A percentile compares a stretch with the other conserved stretches of the same genome.
phyloP scores from a whole-genome alignment of 106 monocot genomes.

The Dendrobium huoshanense region DNA sequence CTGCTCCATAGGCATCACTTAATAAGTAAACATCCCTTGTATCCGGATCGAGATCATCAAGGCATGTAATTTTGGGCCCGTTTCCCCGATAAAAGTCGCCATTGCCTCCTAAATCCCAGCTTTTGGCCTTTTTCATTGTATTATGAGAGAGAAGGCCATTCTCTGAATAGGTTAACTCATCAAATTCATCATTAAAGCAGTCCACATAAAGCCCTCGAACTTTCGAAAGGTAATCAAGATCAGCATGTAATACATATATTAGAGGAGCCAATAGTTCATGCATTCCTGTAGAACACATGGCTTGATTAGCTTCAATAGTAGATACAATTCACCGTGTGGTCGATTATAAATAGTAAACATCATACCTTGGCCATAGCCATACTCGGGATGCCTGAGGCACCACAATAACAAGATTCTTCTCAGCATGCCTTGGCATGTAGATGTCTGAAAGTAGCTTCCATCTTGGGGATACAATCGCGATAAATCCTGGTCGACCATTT shows the following conservation, averaged over 20 bases:
- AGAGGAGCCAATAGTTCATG: constrained; percentile 87
- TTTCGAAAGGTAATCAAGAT: constrained; percentile 47
- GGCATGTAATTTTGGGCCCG: constrained; percentile 16
- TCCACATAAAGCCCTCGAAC: constrained; percentile 46
- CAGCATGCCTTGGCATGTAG: constrained; percentile 67
- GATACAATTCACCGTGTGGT: background rate
- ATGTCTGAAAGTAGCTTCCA: constrained; percentile 67
- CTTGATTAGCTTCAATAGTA: background rate
- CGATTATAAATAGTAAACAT: background rate
- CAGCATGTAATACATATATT: constrained; percentile 68
- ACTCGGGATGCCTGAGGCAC: constrained; percentile 74
- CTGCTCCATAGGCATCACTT: constrained; percentile 77
- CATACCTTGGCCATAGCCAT: constrained; percentile 75
- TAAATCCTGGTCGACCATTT: constrained; percentile 68
- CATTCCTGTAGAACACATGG: constrained; percentile 42
- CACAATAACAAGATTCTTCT: constrained; percentile 69
- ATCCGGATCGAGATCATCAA: constrained; percentile 55
- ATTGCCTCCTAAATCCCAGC: constrained; percentile 12
- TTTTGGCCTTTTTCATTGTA: constrained; percentile 18
- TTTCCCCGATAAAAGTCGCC: constrained; percentile 1
- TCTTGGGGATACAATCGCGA: constrained; percentile 80
- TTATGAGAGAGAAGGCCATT: constrained; percentile 27
- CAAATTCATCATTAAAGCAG: constrained; percentile 68
- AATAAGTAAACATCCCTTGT: constrained; percentile 51
- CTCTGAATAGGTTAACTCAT: constrained; percentile 48